Conservation (phyloP, 371 early-diverging fungal genomes). For the Dinochytrium kinnereticum region DNA sequence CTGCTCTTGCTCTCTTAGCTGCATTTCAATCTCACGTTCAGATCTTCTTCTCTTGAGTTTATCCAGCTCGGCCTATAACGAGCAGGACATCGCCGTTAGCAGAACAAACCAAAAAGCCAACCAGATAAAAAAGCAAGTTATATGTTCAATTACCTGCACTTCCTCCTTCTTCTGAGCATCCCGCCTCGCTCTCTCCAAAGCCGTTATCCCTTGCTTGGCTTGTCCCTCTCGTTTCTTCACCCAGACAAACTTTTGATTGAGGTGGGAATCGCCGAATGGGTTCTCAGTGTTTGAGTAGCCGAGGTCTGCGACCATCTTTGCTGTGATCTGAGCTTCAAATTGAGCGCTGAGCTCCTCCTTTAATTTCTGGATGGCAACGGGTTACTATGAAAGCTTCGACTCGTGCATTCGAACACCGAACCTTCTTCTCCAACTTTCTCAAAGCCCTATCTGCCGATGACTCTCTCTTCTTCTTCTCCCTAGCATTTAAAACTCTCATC, state of each 20-base stretch:
- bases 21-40: constrained; percentile 81
- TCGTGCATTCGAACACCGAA: too few relatives aligned
- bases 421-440: constrained; percentile 38
- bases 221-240: constrained; percentile 80
- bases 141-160: constrained; percentile 46
- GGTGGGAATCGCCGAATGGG: constrained; percentile 81
- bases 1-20: constrained; percentile 82
- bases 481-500: neutral
- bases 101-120: neutral
- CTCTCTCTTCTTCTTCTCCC: constrained; percentile 21
- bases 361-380: constrained; percentile 28
- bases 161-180: constrained; percentile 74
- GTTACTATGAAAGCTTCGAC: neutral
- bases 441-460: constrained; percentile 36
- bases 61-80: constrained; percentile 69
- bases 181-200: constrained; percentile 60
- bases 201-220: constrained; percentile 66
- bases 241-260: constrained; percentile 91
- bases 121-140: too few relatives aligned
- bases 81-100: neutral
- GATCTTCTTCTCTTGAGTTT: constrained; percentile 78
- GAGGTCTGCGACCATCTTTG: constrained; percentile 47
- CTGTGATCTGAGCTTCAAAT: constrained; percentile 51
- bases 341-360: constrained; percentile 51
- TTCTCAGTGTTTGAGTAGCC: constrained; percentile 78